Evolutionary conservation across 106 monocot genomes (phyloP).

Genomic region (Dendrobium chrysotoxum): DNA sequence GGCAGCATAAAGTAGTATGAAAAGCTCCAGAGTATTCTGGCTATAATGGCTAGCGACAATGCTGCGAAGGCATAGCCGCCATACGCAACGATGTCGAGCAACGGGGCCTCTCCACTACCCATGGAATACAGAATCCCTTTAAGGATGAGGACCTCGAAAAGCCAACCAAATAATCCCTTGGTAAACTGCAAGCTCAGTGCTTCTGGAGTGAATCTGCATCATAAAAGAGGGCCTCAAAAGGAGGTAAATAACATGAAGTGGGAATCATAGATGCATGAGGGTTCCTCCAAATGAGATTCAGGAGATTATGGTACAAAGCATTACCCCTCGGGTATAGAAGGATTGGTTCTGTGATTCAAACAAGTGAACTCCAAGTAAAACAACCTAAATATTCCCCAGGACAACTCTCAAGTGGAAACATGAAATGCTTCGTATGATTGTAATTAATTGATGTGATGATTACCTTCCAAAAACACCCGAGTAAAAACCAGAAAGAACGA

Average conservation of each 20-base stretch:
- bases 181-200: slow-evolving; percentile 39
- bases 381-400: too few species aligned
- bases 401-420: too few species aligned
- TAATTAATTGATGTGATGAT: too few species aligned
- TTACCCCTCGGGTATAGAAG: too few species aligned
- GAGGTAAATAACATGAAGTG: not conserved
- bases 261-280: not conserved
- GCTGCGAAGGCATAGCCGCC: slow-evolving; percentile 32
- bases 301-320: too few species aligned
- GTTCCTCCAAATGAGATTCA: too few species aligned
- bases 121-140: slow-evolving; percentile 32
- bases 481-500: slow-evolving; percentile 35
- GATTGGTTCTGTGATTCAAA: too few species aligned
- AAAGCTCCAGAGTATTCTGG: slow-evolving; percentile 26
- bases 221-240: not conserved
- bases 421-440: too few species aligned
- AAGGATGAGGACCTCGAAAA: slow-evolving; percentile 20
- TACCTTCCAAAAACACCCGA: slow-evolving; percentile 11
- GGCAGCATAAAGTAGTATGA: slow-evolving; percentile 35
- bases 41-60: slow-evolving; percentile 18
- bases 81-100: slow-evolving; percentile 37
- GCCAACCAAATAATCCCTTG: slow-evolving; percentile 31
- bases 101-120: slow-evolving; percentile 25
- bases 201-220: slow-evolving; percentile 33
- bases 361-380: too few species aligned